Percentiles rank a stretch among this genome's conserved stretches.
Conservation (phyloP, 1,284 basidiomycete genomes). For the Neolentinus lepideus region DNA sequence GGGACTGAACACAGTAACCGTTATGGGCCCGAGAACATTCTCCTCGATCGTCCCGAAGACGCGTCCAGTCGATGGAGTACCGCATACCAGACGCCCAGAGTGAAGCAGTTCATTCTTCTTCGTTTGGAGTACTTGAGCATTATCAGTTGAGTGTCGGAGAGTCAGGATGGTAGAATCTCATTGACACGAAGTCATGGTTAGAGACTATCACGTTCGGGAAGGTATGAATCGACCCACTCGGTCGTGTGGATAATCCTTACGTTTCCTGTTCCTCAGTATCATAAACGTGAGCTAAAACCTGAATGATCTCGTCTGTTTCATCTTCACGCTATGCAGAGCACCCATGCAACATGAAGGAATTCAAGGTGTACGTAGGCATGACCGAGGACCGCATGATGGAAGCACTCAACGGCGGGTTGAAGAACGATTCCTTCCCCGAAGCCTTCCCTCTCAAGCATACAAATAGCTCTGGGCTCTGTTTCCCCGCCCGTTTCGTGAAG, state of each 20-base stretch:
- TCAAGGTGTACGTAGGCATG: constrained; percentile 61
- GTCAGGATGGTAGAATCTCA: constrained; percentile 1
- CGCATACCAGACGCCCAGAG: constrained; percentile 42
- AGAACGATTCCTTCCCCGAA: constrained; percentile 58
- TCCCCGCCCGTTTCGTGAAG: constrained; percentile 64
- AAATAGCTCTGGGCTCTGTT: constrained; percentile 45
- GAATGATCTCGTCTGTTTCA: constrained; percentile 15
- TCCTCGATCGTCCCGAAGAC: constrained; percentile 55
- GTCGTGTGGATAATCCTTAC: not conserved
- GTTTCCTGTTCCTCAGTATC: constrained; percentile 34
- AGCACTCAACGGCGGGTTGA: constrained; percentile 52
- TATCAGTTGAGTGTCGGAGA: constrained; percentile 48
- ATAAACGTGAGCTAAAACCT: constrained; percentile 33
- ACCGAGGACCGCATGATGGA: constrained; percentile 59
- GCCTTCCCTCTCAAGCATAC: constrained; percentile 51
- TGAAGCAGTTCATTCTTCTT: constrained; percentile 66
- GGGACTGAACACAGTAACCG: constrained; percentile 64
- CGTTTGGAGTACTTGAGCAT: constrained; percentile 48
- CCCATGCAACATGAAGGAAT: constrained; percentile 79
- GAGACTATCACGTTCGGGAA: constrained; percentile 75
- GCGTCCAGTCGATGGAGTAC: constrained; percentile 69
- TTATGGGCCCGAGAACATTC: constrained; percentile 63
- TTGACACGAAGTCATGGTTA: constrained; percentile 18
- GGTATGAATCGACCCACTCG: constrained; percentile 30
- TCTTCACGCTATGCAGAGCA: constrained; percentile 37